Percentiles rank a stretch among this genome's conserved stretches.
phyloP scores from a whole-genome alignment of 1,139 yeast species.

The Saccharomyces hybrid region DNA sequence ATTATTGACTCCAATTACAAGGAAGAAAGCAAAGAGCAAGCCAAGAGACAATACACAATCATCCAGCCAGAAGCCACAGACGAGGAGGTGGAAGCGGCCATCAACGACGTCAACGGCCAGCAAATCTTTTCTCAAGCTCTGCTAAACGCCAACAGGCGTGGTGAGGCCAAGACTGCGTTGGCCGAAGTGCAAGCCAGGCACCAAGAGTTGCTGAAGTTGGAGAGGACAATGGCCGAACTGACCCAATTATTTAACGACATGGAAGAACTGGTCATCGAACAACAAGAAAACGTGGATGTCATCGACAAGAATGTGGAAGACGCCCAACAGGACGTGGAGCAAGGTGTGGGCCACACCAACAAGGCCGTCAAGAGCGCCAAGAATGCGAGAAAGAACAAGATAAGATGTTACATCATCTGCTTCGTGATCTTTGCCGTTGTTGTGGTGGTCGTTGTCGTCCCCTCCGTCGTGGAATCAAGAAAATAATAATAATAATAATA shows the following conservation, averaged over 20 bases:
- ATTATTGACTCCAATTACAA: conserved; percentile 80
- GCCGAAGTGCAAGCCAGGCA: conserved; percentile 96
- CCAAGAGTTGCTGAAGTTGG: conserved; percentile 88
- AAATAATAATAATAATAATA: neutral
- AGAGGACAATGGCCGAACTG: conserved; percentile 90
- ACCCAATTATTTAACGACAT: conserved; percentile 91
- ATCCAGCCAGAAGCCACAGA: conserved; percentile 90
- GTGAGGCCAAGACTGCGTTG: conserved; percentile 92
- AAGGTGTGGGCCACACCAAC: conserved; percentile 89
- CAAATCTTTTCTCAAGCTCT: conserved; percentile 95
- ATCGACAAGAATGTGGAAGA: conserved; percentile 72
- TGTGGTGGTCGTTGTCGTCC: conserved; percentile 57
- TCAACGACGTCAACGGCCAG: conserved; percentile 75
- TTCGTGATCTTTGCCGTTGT: conserved; percentile 54
- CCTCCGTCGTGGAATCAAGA: conserved; percentile 27
- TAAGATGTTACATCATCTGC: conserved; percentile 73
- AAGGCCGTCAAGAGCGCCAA: conserved; percentile 84
- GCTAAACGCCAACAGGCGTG: conserved; percentile 85
- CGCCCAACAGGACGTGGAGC: conserved; percentile 86
- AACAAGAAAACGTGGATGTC: conserved; percentile 79
- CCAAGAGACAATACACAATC: conserved; percentile 86
- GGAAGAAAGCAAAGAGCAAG: conserved; percentile 77
- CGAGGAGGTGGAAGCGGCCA: conserved; percentile 73
- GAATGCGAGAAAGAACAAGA: conserved; percentile 84
- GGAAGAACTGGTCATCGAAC: conserved; percentile 95